Evolutionary conservation across 345 rosid genomes (phyloP).

Genomic region (Salix caprea): DNA sequence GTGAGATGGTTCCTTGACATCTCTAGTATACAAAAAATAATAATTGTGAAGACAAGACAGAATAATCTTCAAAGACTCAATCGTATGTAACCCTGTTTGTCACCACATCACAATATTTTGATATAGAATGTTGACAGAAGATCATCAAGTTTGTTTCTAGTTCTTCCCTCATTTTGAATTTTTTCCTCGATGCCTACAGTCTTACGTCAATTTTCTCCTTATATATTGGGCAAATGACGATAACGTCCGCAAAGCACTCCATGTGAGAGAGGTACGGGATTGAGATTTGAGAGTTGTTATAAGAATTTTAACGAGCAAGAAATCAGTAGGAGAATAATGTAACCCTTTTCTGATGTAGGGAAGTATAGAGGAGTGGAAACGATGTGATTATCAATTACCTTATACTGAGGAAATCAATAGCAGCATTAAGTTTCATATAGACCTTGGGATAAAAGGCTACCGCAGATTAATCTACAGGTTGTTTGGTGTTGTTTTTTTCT

Average conservation of each 20-base stretch:
- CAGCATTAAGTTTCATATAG: not conserved
- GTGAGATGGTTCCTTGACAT: too few relatives aligned
- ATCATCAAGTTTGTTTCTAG: not conserved
- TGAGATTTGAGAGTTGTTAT: not conserved
- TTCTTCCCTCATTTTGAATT: not conserved
- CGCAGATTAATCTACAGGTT: not conserved
- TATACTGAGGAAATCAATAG: not conserved
- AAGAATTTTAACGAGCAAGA: not conserved
- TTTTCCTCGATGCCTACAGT: not conserved
- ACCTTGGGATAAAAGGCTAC: slow-evolving; percentile 1
- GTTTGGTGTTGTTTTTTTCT: not conserved
- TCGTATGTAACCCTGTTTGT: not conserved
- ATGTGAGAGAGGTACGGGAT: not conserved
- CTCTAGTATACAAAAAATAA: not conserved
- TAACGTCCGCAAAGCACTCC: not conserved
- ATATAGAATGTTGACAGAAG: not conserved
- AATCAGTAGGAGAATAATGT: not conserved
- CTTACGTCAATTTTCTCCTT: not conserved
- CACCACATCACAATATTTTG: not conserved
- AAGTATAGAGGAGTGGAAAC: not conserved
- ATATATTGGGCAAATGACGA: not conserved
- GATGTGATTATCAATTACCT: not conserved
- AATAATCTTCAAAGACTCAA: not conserved
- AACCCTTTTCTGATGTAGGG: not conserved
- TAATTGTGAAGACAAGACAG: too few relatives aligned